A percentile compares a stretch with the other conserved stretches of the same genome.
Conservation (phyloP, 306 rosid species). For the Cucumis cinereus region DNA sequence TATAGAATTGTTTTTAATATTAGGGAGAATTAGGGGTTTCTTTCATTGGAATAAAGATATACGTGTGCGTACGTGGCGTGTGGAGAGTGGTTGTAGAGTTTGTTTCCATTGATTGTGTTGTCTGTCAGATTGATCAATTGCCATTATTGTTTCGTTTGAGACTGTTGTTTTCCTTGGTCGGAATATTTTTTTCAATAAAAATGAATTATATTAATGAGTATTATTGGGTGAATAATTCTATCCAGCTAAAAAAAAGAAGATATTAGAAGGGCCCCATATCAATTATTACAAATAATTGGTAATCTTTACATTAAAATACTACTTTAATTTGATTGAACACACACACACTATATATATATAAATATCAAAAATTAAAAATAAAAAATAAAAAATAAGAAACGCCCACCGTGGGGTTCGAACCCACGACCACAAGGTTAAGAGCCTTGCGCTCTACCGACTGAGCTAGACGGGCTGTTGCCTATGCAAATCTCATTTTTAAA, state of each 20-base stretch:
- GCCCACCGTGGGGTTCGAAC: background rate
- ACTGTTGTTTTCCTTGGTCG: background rate
- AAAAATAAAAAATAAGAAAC: background rate
- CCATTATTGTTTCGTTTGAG: background rate
- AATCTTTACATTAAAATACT: background rate
- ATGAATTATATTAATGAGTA: background rate
- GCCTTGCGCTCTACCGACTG: background rate
- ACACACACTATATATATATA: too few species aligned
- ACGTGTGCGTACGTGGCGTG: background rate
- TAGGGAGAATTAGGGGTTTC: background rate
- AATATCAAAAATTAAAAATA: too few species aligned
- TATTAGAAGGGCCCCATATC: background rate
- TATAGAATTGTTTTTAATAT: constrained; percentile 2
- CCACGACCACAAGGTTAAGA: background rate
- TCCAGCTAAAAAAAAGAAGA: too few species aligned
- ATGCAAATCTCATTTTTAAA: too few species aligned
- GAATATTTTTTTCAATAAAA: too few species aligned
- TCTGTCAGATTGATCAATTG: background rate
- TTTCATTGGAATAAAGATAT: background rate
- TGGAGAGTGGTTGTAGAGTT: background rate
- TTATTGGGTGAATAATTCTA: too few species aligned
- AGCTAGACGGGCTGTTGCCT: too few species aligned
- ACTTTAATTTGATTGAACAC: too few species aligned
- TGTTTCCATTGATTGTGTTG: background rate
- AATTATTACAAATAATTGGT: background rate